A percentile compares a stretch with the other conserved stretches of the same genome.
Evolutionary conservation across 345 rosid genomes (phyloP).

Genomic region (Clarkia xantiana): DNA sequence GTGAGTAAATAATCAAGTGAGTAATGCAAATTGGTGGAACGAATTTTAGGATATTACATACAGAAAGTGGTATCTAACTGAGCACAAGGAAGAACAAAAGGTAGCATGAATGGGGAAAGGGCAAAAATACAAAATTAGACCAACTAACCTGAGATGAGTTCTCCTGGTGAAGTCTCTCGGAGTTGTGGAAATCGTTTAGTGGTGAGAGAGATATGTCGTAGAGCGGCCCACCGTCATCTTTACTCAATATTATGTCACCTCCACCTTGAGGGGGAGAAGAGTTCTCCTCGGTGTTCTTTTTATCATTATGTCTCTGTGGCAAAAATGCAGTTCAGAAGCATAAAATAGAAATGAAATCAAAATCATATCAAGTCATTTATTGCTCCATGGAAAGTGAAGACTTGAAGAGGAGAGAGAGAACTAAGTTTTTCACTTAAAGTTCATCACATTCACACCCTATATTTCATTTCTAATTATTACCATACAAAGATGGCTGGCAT

Average conservation of each 20-base stretch:
- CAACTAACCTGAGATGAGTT: slow-evolving; percentile 40
- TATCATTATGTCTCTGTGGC: slow-evolving; percentile 29
- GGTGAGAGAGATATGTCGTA: slow-evolving; percentile 51
- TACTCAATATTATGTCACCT: slow-evolving; percentile 40
- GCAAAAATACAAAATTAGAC: neutral
- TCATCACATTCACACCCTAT: too few species aligned
- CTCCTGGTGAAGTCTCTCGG: slow-evolving; percentile 51
- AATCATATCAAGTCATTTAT: too few species aligned
- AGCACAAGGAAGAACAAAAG: neutral
- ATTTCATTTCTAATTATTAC: too few species aligned
- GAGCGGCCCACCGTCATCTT: slow-evolving; percentile 23
- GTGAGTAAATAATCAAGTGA: too few species aligned
- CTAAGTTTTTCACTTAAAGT: too few species aligned
- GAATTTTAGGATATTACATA: neutral
- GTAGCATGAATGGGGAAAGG: neutral
- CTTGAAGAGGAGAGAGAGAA: too few species aligned
- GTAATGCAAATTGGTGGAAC: neutral
- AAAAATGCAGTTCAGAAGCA: neutral
- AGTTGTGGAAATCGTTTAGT: slow-evolving; percentile 57
- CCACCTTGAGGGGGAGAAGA: slow-evolving; percentile 21
- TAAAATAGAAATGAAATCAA: too few species aligned
- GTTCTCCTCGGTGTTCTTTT: slow-evolving; percentile 16
- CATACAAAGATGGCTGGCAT: too few species aligned
- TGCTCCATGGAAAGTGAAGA: too few species aligned
- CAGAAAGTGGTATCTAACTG: neutral